Percentiles rank a stretch among this genome's conserved stretches.
Evolutionary conservation across 1,284 basidiomycete genomes (phyloP).

Genomic region (Boletus sp.): DNA sequence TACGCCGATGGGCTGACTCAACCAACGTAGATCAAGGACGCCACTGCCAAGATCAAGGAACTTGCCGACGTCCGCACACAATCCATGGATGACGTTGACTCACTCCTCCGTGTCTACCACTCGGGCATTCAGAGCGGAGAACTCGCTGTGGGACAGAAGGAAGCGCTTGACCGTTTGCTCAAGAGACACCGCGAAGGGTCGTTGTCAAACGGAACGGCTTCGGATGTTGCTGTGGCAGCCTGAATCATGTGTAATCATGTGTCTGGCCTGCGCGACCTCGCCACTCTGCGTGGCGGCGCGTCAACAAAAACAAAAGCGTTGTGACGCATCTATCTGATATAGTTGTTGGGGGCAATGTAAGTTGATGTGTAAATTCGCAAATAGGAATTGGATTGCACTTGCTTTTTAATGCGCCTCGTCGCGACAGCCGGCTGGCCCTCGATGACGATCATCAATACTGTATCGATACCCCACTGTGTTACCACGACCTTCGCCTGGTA

Average conservation of each 20-base stretch:
- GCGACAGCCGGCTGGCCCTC: too few species aligned
- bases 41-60: constrained; percentile 99
- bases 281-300: too few species aligned
- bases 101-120: constrained; percentile 92
- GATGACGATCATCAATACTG: too few species aligned
- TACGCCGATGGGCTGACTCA: constrained; percentile 1
- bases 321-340: constrained; percentile 12
- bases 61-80: constrained; percentile 97
- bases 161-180: constrained; percentile 79
- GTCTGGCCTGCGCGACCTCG: too few species aligned
- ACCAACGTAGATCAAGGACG: constrained; percentile 79
- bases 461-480: too few species aligned
- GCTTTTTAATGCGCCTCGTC: too few species aligned
- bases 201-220: constrained; percentile 16
- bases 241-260: constrained; percentile 5
- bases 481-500: too few species aligned
- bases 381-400: background rate
- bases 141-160: constrained; percentile 84
- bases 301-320: constrained; percentile 17
- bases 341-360: constrained; percentile 9
- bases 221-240: constrained; percentile 7
- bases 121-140: constrained; percentile 84
- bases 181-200: constrained; percentile 59
- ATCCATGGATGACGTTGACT: constrained; percentile 99
- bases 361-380: background rate